These are phyloP conservation scores for Comarum palustre DNA, from an alignment of 306 rosid genomes.

Conservation along the genomic window DNA sequence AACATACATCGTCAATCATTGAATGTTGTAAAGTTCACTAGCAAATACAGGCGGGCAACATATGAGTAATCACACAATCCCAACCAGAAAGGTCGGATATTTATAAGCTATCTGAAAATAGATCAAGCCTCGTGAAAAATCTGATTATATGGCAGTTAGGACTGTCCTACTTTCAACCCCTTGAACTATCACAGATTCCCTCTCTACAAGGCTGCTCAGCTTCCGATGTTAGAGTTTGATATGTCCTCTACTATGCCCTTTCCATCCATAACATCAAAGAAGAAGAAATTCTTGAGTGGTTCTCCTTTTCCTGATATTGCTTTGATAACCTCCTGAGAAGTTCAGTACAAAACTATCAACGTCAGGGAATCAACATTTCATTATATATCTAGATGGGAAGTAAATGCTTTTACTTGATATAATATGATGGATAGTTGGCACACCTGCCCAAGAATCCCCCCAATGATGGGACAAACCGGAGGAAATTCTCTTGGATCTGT, in stretches of 20 bases:
- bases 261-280: constrained; percentile 79
- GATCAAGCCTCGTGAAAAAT: constrained; percentile 24
- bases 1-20: not conserved
- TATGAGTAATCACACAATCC: not conserved
- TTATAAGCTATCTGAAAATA: not conserved
- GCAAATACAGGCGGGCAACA: not conserved
- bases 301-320: constrained; percentile 91
- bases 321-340: constrained; percentile 82
- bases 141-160: not conserved
- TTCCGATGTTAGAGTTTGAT: constrained; percentile 32
- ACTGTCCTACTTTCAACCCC: not conserved
- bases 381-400: not conserved
- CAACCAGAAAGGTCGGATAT: not conserved
- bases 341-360: constrained; percentile 9
- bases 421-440: not conserved
- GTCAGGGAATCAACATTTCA: not conserved
- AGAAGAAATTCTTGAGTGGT: constrained; percentile 75
- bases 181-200: not conserved
- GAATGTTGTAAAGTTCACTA: not conserved
- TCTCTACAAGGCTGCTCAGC: constrained; percentile 15
- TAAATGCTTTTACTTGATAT: not conserved
- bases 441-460: constrained; percentile 98
- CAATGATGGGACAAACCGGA: constrained; percentile 89
- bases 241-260: constrained; percentile 83
- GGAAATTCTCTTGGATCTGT: constrained; percentile 65